Evolutionary conservation across 352 stramenopile species (phyloP).

Genomic region (Pythium chondricola): DNA sequence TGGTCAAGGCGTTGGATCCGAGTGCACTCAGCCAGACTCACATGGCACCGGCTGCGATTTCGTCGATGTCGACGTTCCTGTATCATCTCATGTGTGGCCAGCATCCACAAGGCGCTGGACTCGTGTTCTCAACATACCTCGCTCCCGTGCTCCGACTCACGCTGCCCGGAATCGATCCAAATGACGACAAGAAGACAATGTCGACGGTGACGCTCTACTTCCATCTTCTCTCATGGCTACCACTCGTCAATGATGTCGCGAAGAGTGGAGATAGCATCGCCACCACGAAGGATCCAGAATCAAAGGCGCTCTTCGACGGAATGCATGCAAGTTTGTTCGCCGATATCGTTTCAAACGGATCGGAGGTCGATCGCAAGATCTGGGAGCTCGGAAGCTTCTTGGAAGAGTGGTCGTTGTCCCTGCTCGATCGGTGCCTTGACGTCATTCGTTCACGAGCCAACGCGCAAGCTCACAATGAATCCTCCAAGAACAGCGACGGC

Average conservation of each 20-base stretch:
- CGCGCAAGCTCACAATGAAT: conserved; percentile 22
- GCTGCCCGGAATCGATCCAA: conserved; percentile 65
- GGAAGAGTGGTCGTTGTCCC: conserved; percentile 57
- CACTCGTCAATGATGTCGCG: conserved; percentile 55
- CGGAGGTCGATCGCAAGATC: conserved; percentile 37
- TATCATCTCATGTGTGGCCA: conserved; percentile 60
- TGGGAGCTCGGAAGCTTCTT: conserved; percentile 55
- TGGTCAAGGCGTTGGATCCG: conserved; percentile 63
- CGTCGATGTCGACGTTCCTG: conserved; percentile 51
- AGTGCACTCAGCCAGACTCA: conserved; percentile 67
- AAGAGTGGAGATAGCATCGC: conserved; percentile 29
- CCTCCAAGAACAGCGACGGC: conserved; percentile 12
- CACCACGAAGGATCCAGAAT: not conserved
- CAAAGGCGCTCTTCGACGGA: conserved; percentile 16
- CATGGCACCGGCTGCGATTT: conserved; percentile 63
- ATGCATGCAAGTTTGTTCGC: conserved; percentile 44
- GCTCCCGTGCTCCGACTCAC: conserved; percentile 52
- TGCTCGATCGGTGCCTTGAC: conserved; percentile 59
- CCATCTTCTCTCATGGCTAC: conserved; percentile 57
- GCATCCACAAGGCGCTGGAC: conserved; percentile 28
- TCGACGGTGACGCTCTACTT: conserved; percentile 66
- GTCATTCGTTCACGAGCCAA: conserved; percentile 54
- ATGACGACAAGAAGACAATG: conserved; percentile 72
- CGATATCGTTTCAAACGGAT: conserved; percentile 20
- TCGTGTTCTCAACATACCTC: conserved; percentile 58